Base-by-base conservation (phyloP, 2,329 filamentous ascomycete species). In the Nemania sp. region DNA sequence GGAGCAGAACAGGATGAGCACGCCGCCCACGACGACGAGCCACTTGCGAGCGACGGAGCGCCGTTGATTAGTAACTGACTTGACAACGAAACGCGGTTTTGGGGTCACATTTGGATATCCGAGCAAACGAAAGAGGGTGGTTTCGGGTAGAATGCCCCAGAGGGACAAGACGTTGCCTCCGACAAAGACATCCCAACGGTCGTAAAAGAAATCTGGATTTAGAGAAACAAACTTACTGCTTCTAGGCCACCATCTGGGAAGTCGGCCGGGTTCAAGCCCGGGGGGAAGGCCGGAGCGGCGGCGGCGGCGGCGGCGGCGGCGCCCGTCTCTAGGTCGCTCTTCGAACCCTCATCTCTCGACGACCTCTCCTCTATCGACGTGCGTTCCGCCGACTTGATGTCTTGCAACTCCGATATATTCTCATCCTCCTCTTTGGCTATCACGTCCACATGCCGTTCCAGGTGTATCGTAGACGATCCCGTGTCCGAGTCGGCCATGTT, bases 241-340 rank as follows among this genome's bases (percentile, higher is more conserved):
- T 81, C 74, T 2, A 70, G 46, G 2, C 85, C 85, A 42, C 85
- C 85, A 67, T 88, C 85, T 1, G 85, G 85, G 59, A 86, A 86
- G 63, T 83, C 81, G n/a, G 73, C 72, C 6, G 81, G 79, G 54
- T 76, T 77, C 62, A 76, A 71, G 3, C 72, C 76, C 18, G 72
- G 69, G 5, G 74, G 73, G 15, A 4, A 4, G 67, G 25, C n/a
- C 29, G 29, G 1, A 65, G 46, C 25, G 42, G 42, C 25, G 46
- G 52, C 51, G 40, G 17, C 32, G 48, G 37, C 35, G 48, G 37
- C 35, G n/a, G 43, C 64, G 6, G 58, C 59, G 42, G 49, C 63
- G 48, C 57, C 63, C 48, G 71, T 72, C 62, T 80, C 77, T 53
- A 78, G 62, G 25, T 72, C 69, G 37, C 64, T 65, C 2, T 63